phyloP scores from a whole-genome alignment of 768 basidiomycete species.

The Suillus alpinus region DNA sequence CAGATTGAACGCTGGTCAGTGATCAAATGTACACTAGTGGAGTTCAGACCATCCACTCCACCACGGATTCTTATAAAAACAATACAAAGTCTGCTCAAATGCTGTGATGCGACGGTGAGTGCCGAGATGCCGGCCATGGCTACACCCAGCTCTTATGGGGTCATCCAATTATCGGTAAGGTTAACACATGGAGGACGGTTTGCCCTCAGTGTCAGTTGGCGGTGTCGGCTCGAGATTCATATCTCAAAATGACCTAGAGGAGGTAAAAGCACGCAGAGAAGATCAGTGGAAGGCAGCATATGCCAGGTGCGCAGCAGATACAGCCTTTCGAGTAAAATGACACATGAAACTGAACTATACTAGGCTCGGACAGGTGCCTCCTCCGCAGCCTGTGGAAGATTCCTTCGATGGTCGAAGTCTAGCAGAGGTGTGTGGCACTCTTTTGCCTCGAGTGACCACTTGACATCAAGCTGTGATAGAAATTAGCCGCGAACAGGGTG shows the following conservation, averaged over 20 bases:
- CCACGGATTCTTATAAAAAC: not conserved
- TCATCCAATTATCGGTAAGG: not conserved
- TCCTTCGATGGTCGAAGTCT: slow-evolving; percentile 81
- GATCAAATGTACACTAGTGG: not conserved
- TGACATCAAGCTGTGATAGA: slow-evolving; percentile 41
- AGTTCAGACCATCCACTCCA: not conserved
- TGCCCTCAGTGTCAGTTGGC: slow-evolving; percentile 71
- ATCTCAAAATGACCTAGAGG: slow-evolving; percentile 74
- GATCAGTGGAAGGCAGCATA: slow-evolving; percentile 92
- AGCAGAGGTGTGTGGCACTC: slow-evolving; percentile 66
- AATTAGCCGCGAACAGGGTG: slow-evolving; percentile 88
- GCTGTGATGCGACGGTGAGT: not conserved
- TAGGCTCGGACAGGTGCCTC: slow-evolving; percentile 84
- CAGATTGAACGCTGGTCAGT: not conserved
- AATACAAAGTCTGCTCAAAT: not conserved
- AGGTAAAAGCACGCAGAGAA: slow-evolving; percentile 66
- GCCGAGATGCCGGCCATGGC: slow-evolving; percentile 1
- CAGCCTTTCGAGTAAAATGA: not conserved
- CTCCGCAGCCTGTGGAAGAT: slow-evolving; percentile 72
- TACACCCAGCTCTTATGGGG: not conserved
- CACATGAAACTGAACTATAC: slow-evolving; percentile 9
- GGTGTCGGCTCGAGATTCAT: slow-evolving; percentile 84
- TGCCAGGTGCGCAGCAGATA: slow-evolving; percentile 52
- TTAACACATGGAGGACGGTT: slow-evolving; percentile 54
- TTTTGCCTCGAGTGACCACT: slow-evolving; percentile 2